Conservation (phyloP, 495 filamentous ascomycete genomes). For the Gamarada debralockiae region DNA sequence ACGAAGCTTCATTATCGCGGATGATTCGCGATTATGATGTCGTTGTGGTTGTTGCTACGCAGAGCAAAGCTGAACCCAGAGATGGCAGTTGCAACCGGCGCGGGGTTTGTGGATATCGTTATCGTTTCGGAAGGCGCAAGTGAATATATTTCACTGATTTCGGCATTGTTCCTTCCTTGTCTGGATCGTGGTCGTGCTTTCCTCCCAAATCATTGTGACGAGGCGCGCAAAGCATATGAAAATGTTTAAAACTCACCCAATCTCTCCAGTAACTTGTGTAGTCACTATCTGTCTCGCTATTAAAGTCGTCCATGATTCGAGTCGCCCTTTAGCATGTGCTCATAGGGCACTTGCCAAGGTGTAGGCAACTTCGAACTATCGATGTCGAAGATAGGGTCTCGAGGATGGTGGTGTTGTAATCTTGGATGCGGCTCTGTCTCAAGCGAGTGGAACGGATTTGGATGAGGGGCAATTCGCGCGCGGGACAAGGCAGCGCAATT, state of each 20-base stretch:
- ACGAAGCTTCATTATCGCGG: no score
- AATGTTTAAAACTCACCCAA: slow-evolving; percentile 69
- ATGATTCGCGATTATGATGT: no score
- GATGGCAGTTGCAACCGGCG: no score
- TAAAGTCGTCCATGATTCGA: slow-evolving; percentile 81
- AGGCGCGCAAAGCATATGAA: slow-evolving; percentile 13
- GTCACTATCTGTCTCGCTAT: slow-evolving; percentile 95
- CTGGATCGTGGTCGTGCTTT: neutral
- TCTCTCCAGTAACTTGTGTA: slow-evolving; percentile 99
- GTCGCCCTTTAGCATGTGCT: slow-evolving; percentile 22
- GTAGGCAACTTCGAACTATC: slow-evolving; percentile 13
- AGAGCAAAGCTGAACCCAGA: no score
- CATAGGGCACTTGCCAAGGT: slow-evolving; percentile 22
- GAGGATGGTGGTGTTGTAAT: slow-evolving; percentile 13
- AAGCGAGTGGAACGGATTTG: slow-evolving; percentile 2
- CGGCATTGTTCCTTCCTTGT: neutral
- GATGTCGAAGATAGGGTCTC: slow-evolving; percentile 2
- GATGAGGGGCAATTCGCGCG: slow-evolving; percentile 10
- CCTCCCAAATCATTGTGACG: neutral
- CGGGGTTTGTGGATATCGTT: no score
- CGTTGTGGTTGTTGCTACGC: no score
- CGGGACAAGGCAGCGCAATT: slow-evolving; percentile 2
- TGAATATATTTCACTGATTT: neutral
- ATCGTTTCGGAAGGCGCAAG: neutral
- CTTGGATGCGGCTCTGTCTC: slow-evolving; percentile 14